Evolutionary conservation across 2,329 filamentous ascomycete genomes (phyloP), one percentile per base, ranked within the genome.

Genomic region (Sclerotiophoma versabilis): DNA sequence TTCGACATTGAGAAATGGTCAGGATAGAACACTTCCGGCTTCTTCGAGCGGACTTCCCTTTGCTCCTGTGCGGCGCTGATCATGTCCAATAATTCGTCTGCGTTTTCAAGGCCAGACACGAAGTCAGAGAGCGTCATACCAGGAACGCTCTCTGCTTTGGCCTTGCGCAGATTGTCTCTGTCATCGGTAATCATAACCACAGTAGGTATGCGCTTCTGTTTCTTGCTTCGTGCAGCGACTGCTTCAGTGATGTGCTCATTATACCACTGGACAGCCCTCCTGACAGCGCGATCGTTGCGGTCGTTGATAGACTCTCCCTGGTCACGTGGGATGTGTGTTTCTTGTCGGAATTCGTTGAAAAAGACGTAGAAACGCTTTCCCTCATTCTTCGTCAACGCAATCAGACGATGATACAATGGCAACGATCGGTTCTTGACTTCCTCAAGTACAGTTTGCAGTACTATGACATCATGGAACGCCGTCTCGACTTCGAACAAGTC

Each of bases 291-390:
- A 74, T 99, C 96, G 70, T 99, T 99, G 49, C 95, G 85, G 74
- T 99, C 95, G 73, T 99, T 99, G 76, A 99, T 95, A 3, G 86
- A 89, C 79, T 99, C 95, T 30, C 90, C 88, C 5, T 83, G 76
- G 17, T 87, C 84, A 58, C 95, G 84, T 23, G 84, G 79, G 41
- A 97, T 85, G 70, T 96, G 90, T 0, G 95, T 99, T 75, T 99
- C 96, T 32, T 93, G 81, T 45, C 93, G 86, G 72, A 99, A 99
- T 68, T 99, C 95, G 75, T 99, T 99, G 84, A 98, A 98, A 75
- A 99, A 99, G 46, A 99, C 91, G 71, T 98, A 97, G 74, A 96
- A 98, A 49, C 93, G 87, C 81, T 99, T 99, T 62, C 96, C 92
- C 67, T 96, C 92, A 70, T 93, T 96, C 77, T 93, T 96, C 32